These are phyloP conservation scores for Penicillium capsulatum DNA, from an alignment of 2,329 filamentous ascomycete genomes.

Conservation along the genomic window DNA sequence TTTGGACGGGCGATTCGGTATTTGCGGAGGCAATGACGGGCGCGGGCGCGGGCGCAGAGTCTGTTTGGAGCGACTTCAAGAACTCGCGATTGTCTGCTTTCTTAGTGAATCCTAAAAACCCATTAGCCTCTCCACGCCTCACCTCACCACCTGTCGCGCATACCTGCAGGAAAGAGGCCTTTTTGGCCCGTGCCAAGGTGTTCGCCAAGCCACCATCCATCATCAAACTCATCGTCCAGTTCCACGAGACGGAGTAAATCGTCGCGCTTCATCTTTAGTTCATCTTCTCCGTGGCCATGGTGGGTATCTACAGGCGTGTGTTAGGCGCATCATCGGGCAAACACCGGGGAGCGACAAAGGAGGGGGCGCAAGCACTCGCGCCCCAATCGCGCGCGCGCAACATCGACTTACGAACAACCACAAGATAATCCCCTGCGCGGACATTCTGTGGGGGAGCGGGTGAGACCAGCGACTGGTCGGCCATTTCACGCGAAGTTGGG, in stretches of 20 bases:
- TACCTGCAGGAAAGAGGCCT: conserved; percentile 49
- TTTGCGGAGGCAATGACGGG: conserved; percentile 8
- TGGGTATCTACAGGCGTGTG: conserved; percentile 70
- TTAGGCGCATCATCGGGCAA: conserved; percentile 11
- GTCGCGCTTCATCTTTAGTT: conserved; percentile 79
- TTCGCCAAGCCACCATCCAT: conserved; percentile 61
- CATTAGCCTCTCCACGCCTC: conserved; percentile 4
- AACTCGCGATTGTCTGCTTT: conserved; percentile 14
- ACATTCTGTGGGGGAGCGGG: conserved; percentile 34
- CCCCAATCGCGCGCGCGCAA: conserved; percentile 9
- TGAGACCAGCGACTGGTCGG: conserved; percentile 8
- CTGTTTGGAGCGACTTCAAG: conserved; percentile 9
- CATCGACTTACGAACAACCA: conserved; percentile 44
- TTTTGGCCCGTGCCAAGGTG: conserved; percentile 41
- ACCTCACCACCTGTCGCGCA: conserved; percentile 7
- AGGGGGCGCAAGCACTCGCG: conserved; percentile 5
- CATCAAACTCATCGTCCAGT: conserved; percentile 63
- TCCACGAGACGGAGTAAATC: conserved; percentile 62
- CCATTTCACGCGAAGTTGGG: conserved; percentile 9
- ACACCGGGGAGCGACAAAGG: too few relatives aligned
- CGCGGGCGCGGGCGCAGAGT: conserved; percentile 3
- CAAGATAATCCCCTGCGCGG: conserved; percentile 41
- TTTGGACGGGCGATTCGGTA: conserved; percentile 13
- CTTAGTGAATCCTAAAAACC: conserved; percentile 18
- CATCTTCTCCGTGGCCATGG: conserved; percentile 82